Evolutionary conservation across 208 protist species (phyloP).

Genomic region (Trypanosoma avium): DNA sequence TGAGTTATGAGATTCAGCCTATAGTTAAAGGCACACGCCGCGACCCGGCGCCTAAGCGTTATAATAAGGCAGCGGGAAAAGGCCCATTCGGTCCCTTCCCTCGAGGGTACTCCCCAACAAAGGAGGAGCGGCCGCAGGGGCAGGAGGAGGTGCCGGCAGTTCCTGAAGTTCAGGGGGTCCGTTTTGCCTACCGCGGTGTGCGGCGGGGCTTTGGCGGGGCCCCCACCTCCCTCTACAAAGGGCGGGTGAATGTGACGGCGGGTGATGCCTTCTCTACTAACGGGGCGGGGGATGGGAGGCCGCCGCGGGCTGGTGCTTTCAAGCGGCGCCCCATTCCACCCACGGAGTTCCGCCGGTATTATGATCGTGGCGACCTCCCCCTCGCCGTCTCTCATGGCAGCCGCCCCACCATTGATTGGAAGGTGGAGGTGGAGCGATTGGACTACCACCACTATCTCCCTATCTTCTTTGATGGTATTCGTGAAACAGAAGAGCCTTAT

Average conservation of each 20-base stretch:
- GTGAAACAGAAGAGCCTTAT: slow-evolving; percentile 98
- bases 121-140: slow-evolving; percentile 20
- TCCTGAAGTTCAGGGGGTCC: slow-evolving; percentile 38
- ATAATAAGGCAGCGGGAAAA: slow-evolving; percentile 82
- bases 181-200: slow-evolving; percentile 74
- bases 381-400: slow-evolving; percentile 94
- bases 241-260: slow-evolving; percentile 53
- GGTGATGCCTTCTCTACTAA: slow-evolving; percentile 80
- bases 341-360: slow-evolving; percentile 98
- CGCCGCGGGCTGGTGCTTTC: slow-evolving; percentile 89
- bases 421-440: slow-evolving; percentile 97
- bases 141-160: slow-evolving; percentile 14
- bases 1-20: slow-evolving; percentile 91
- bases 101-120: slow-evolving; percentile 42
- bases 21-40: slow-evolving; percentile 87
- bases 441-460: slow-evolving; percentile 99
- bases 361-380: slow-evolving; percentile 98
- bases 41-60: slow-evolving; percentile 68
- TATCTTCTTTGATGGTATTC: slow-evolving; percentile 99
- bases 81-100: slow-evolving; percentile 86
- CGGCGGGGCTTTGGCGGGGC: slow-evolving; percentile 83
- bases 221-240: slow-evolving; percentile 86
- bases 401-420: slow-evolving; percentile 93
- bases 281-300: slow-evolving; percentile 73
- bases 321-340: slow-evolving; percentile 74